Base-by-base conservation (phyloP, 257 asterid species). In the Petrea volubilis region DNA sequence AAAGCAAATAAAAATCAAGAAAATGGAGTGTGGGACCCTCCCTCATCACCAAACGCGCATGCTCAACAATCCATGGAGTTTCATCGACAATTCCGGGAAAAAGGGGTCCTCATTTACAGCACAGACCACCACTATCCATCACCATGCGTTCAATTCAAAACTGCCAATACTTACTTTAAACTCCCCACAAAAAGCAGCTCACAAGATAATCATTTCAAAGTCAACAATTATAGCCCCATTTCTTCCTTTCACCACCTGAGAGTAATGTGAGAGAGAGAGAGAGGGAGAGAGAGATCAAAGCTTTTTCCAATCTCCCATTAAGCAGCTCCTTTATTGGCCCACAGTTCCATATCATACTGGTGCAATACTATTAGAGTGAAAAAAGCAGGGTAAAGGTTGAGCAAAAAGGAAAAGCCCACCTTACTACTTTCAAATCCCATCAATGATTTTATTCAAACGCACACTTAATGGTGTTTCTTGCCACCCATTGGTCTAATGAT, bases 1-100 rank as follows among this genome's bases (percentile, higher is more conserved):
- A 81, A n/a, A 8, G 14, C 14, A 44, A 21, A 43, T n/a, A n/a
- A n/a, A n/a, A n/a, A n/a, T n/a, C n/a, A n/a, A 17, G 65, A 3
- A 34, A 53, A 41, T 70, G 87, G 89, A 57, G 33, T 33, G 88
- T 74, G 88, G 97, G 93, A 52, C 93, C 89, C 75, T 28, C 93
- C 89, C 75, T 4, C n/a, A 68, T 68, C 65, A 81, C 82, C 89
- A 83, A 82, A 70, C 81, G 78, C 85, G 93, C 97, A 85, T 88
- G 97, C 97, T 81, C 78, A n/a, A 59, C 65, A 78, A 82, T 82
- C 92, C 87, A 82, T 78, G 87, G 78, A 41, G 78, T 47, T 77
- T 75, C 17, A 4, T 73, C 78, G 62, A 75, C 82, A 78, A 67
- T 62, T 71, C 71, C 70, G 61, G 78, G 51, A 75, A 79, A n/a